Base-by-base conservation (phyloP, 805 yeast species). In the Saccharomycopsis javanensis region DNA sequence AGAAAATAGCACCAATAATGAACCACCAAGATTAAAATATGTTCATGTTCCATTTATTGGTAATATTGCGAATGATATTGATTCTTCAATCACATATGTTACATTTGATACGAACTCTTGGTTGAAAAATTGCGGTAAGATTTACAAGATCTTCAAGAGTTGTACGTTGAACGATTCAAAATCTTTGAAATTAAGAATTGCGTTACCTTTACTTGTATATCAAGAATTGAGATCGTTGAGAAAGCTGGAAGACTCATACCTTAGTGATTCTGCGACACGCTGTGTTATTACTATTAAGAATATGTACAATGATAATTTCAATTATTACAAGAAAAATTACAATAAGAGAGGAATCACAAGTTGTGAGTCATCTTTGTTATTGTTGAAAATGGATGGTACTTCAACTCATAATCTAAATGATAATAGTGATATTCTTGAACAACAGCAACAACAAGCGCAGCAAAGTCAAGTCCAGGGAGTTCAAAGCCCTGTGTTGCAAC, bases 201-300 rank as follows among this genome's bases (percentile, higher is more conserved):
- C 58, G 16, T 60, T 60, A 4, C 91, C 94, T 46, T 71, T 86
- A 58, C 83, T 87, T 18, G 88, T 86, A 5, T 86, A 86, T 66
- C 92, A 86, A 71, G 94, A 86, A 65, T 71, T 86, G 59, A 70
- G 92, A 63, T 82, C 88, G 5, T 70, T 86, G 60, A 71, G 92
- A 59, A 79, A 85, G 63, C 82, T 88, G 0, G 78, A 81, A 16
- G 94, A 86, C 66, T 83, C 83, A 1, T 79, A 85, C 3, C 82
- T 86, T 18, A 80, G 88, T 1, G 94, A 86, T 66, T 85, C 90
- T 1, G 92, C 92, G 0, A 85, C 92, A 0, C 71, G 95, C 54
- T 86, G 90, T 1, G 90, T 86, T 5, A 83, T 86, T 3, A 83
- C 86, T 5, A 76, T 85, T 45, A 73, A 91, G 60, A 90, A 85